A percentile compares a stretch with the other conserved stretches of the same genome.
These are phyloP conservation scores for Suhomyces sp. DNA, from an alignment of 805 yeast species.

Conservation along the genomic window DNA sequence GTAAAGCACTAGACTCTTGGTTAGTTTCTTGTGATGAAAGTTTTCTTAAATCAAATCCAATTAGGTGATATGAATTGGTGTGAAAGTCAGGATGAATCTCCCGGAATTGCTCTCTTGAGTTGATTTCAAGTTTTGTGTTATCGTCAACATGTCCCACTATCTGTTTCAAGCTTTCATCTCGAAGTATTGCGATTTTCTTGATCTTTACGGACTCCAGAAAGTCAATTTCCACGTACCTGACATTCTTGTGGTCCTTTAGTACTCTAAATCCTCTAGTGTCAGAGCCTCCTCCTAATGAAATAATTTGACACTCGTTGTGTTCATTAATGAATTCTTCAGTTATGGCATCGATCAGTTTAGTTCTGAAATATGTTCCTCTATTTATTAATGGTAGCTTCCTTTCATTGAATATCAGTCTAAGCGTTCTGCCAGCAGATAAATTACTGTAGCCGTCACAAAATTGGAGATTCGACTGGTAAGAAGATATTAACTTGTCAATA, in stretches of 20 bases:
- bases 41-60: conserved; percentile 53
- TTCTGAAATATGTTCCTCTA: conserved; percentile 66
- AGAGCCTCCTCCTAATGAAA: conserved; percentile 79
- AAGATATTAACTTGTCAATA: conserved; percentile 29
- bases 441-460: conserved; percentile 37
- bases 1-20: conserved; percentile 4
- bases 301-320: conserved; percentile 42
- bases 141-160: conserved; percentile 15
- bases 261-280: conserved; percentile 65
- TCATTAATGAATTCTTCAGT: conserved; percentile 41
- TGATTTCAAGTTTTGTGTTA: conserved; percentile 8
- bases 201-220: conserved; percentile 51
- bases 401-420: conserved; percentile 38
- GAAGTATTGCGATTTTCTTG: conserved; percentile 49
- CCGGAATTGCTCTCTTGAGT: conserved; percentile 22
- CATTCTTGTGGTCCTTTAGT: conserved; percentile 25
- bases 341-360: conserved; percentile 48
- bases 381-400: conserved; percentile 64
- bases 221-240: conserved; percentile 61
- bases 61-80: conserved; percentile 46
- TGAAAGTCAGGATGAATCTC: conserved; percentile 27
- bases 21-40: conserved; percentile 12
- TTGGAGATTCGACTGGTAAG: conserved; percentile 38
- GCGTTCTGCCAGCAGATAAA: conserved; percentile 38
- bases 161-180: conserved; percentile 22